Evolutionary conservation across 2,329 filamentous ascomycete species (phyloP).

Genomic region (Penicillium corylophilum): DNA sequence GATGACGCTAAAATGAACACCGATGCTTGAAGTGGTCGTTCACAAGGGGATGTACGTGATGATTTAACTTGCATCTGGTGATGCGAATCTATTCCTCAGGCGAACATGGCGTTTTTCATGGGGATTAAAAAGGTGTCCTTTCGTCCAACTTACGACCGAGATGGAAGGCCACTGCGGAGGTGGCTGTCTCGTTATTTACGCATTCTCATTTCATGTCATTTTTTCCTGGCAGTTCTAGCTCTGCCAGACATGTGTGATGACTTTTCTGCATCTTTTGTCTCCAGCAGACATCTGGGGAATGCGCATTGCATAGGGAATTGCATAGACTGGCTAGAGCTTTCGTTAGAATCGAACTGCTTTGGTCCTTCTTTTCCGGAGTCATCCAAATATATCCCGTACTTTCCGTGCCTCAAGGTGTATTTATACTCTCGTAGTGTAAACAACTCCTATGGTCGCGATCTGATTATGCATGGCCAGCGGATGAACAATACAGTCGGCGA

Average conservation of each 20-base stretch:
- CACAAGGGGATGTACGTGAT: neutral
- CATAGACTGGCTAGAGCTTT: neutral
- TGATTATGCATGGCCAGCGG: too few relatives aligned
- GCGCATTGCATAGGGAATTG: slow-evolving; percentile 4
- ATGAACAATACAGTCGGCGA: too few relatives aligned
- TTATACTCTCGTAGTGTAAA: too few relatives aligned
- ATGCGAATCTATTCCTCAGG: neutral
- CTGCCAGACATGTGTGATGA: neutral
- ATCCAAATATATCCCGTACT: neutral
- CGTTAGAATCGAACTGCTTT: neutral
- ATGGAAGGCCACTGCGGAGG: neutral
- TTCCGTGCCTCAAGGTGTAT: too few relatives aligned
- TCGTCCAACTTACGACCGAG: neutral
- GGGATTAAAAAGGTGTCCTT: neutral
- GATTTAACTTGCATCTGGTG: neutral
- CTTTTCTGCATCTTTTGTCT: neutral
- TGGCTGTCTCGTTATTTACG: neutral
- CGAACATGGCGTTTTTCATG: neutral
- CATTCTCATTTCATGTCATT: neutral
- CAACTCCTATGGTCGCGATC: too few relatives aligned
- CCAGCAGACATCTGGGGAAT: neutral
- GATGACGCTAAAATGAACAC: slow-evolving; percentile 33
- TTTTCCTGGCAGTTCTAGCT: neutral
- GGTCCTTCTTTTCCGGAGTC: neutral
- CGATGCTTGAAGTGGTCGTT: slow-evolving; percentile 12